Conservation (phyloP, 345 rosid genomes). For the Heritiera fomes region DNA sequence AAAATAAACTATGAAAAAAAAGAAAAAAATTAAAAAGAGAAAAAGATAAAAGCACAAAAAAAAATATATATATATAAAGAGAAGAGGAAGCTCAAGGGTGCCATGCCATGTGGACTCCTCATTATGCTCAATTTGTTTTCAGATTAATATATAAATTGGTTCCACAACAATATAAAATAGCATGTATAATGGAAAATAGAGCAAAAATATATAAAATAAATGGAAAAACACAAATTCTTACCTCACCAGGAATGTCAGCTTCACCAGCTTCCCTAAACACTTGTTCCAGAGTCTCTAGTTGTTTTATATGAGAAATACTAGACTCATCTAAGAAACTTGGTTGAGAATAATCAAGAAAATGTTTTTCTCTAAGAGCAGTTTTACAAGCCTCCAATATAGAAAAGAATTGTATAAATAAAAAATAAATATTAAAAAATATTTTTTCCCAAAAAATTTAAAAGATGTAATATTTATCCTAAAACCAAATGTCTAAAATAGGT, state of each 20-base stretch:
- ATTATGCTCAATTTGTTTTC: too few relatives aligned
- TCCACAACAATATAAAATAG: neutral
- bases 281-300: slow-evolving; percentile 48
- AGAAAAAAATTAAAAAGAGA: too few relatives aligned
- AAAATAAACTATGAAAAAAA: too few relatives aligned
- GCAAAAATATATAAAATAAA: neutral
- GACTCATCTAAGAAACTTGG: slow-evolving; percentile 51
- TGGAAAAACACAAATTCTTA: slow-evolving; percentile 22
- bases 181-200: neutral
- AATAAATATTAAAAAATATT: slow-evolving; percentile 17
- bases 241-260: slow-evolving; percentile 71
- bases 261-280: slow-evolving; percentile 71
- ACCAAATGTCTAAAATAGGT: slow-evolving; percentile 30
- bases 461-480: neutral
- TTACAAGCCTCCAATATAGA: slow-evolving; percentile 59
- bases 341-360: slow-evolving; percentile 47
- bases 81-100: too few relatives aligned
- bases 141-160: too few relatives aligned
- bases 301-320: slow-evolving; percentile 36
- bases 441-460: neutral
- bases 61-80: too few relatives aligned
- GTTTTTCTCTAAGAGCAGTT: slow-evolving; percentile 68
- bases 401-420: slow-evolving; percentile 20
- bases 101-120: too few relatives aligned
- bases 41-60: too few relatives aligned